Conservation (phyloP, 768 basidiomycete genomes). For the Pleurotus platypus region DNA sequence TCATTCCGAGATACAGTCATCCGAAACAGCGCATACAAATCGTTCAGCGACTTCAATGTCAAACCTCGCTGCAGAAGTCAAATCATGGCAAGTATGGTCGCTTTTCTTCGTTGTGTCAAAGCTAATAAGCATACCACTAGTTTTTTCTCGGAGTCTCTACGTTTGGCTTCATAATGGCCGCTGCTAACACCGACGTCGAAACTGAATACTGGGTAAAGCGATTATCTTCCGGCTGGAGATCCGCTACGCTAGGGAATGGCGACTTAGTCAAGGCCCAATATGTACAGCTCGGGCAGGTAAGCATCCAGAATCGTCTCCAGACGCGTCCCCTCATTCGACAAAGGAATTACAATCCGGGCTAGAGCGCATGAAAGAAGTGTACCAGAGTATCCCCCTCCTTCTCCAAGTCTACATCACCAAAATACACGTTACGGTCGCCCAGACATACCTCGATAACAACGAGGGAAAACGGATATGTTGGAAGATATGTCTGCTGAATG, state of each 20-base stretch:
- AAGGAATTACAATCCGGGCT: constrained; percentile 17
- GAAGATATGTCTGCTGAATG: constrained; percentile 70
- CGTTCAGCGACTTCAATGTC: constrained; percentile 42
- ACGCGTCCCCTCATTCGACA: neutral
- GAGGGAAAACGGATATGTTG: constrained; percentile 75
- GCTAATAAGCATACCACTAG: constrained; percentile 25
- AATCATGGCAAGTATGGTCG: constrained; percentile 37
- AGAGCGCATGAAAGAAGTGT: constrained; percentile 23
- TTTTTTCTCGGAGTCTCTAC: constrained; percentile 50
- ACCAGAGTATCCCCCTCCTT: constrained; percentile 31
- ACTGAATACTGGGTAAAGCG: constrained; percentile 54
- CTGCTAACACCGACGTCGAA: constrained; percentile 53
- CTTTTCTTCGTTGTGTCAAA: neutral
- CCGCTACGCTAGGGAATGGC: constrained; percentile 36
- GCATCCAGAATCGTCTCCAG: neutral
- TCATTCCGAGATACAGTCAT: constrained; percentile 32
- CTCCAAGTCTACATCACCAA: constrained; percentile 40
- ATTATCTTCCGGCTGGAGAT: constrained; percentile 30
- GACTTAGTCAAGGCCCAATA: constrained; percentile 51
- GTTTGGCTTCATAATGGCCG: constrained; percentile 46
- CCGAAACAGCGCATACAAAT: constrained; percentile 24
- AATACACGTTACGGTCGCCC: constrained; percentile 50
- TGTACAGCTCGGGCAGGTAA: constrained; percentile 34
- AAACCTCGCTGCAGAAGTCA: constrained; percentile 48
- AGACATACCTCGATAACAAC: constrained; percentile 61